Evolutionary conservation across 495 filamentous ascomycete species (phyloP).

Genomic region (Niebla homalea): DNA sequence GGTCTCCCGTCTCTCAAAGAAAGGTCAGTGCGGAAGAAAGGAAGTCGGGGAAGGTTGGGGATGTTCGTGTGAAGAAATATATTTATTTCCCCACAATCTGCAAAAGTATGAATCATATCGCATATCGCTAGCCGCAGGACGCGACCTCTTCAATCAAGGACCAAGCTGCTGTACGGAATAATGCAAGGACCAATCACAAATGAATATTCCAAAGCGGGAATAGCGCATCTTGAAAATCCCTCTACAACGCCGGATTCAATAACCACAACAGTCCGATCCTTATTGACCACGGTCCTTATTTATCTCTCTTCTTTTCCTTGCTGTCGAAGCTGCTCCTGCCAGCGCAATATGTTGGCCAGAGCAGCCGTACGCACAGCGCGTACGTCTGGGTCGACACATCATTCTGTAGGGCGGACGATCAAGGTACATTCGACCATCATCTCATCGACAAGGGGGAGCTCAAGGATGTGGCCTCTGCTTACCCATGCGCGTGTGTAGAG

Average conservation of each 20-base stretch:
- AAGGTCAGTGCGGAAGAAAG: too few species aligned
- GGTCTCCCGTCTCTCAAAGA: too few species aligned
- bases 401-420: slow-evolving; percentile 35
- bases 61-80: too few species aligned
- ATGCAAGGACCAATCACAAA: too few species aligned
- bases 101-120: too few species aligned
- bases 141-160: too few species aligned
- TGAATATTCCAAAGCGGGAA: background rate
- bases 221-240: background rate
- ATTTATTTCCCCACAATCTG: too few species aligned
- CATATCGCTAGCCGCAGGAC: too few species aligned
- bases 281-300: background rate
- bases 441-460: slow-evolving; percentile 19
- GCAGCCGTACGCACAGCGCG: slow-evolving; percentile 70
- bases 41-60: too few species aligned
- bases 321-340: background rate
- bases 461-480: too few species aligned
- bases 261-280: background rate
- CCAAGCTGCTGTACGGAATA: too few species aligned
- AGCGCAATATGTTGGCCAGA: slow-evolving; percentile 67
- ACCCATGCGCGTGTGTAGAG: background rate
- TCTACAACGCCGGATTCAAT: slow-evolving; percentile 1
- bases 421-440: slow-evolving; percentile 33
- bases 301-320: slow-evolving; percentile 1
- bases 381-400: slow-evolving; percentile 52